Evolutionary conservation across 495 filamentous ascomycete species (phyloP).

Genomic region (Lasiosphaeria ovina): DNA sequence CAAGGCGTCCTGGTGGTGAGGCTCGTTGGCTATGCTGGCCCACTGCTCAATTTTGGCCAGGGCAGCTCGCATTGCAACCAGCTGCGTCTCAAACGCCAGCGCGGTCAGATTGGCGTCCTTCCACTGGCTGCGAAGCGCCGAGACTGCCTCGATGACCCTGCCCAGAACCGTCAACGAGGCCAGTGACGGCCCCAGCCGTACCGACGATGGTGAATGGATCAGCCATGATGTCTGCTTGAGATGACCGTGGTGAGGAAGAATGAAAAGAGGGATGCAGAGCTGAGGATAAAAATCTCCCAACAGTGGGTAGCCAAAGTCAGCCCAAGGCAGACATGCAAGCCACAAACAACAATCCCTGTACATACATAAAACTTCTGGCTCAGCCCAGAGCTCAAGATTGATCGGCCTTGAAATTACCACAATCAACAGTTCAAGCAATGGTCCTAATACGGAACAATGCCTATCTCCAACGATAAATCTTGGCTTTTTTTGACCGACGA

Average conservation of each 20-base stretch:
- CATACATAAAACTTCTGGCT: no score
- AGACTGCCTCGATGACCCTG: constrained; percentile 17
- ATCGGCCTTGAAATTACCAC: no score
- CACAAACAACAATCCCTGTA: no score
- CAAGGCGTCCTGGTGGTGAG: constrained; percentile 21
- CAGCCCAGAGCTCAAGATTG: no score
- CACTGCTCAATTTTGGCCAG: constrained; percentile 28
- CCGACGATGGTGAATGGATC: constrained; percentile 25
- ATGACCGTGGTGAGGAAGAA: background rate
- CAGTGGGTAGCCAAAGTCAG: no score
- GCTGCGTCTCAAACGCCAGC: constrained; percentile 22
- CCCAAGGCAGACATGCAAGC: no score
- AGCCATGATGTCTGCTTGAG: constrained; percentile 13
- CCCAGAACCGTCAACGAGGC: constrained; percentile 19
- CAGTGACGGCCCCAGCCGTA: constrained; percentile 16
- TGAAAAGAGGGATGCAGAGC: no score
- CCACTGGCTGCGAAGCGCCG: constrained; percentile 23
- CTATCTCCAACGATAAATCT: no score
- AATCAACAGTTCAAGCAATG: no score
- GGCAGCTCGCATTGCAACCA: constrained; percentile 23
- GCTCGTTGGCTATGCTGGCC: constrained; percentile 14
- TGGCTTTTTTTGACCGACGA: no score
- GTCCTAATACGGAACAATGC: no score
- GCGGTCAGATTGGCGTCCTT: constrained; percentile 19
- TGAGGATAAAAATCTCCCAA: no score